Evolutionary conservation across 768 basidiomycete species (phyloP).

Genomic region (Tulasnella sp.): DNA sequence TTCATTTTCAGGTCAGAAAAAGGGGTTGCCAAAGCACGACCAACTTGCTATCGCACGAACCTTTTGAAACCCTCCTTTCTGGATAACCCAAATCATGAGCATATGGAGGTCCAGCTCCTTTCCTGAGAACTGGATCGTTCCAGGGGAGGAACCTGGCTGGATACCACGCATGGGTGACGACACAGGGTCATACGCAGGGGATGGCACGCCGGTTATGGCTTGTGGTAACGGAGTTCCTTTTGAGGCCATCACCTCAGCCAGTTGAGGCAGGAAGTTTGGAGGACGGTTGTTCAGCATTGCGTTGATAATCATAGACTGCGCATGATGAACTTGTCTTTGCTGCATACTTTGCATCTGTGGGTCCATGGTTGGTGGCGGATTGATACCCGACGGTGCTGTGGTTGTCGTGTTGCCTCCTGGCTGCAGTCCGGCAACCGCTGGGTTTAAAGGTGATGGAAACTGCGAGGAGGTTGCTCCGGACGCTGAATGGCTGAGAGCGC

Average conservation of each 20-base stretch:
- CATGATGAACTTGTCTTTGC: constrained; percentile 38
- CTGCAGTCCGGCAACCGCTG: constrained; percentile 36
- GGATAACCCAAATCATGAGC: constrained; percentile 60
- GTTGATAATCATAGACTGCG: constrained; percentile 44
- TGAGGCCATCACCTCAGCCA: constrained; percentile 57
- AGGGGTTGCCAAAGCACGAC: neutral
- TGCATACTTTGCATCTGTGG: constrained; percentile 30
- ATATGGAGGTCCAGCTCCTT: constrained; percentile 75
- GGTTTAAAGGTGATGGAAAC: constrained; percentile 40
- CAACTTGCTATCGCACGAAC: constrained; percentile 43
- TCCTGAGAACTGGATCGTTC: constrained; percentile 64
- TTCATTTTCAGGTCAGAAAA: neutral
- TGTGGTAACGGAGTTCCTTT: constrained; percentile 69
- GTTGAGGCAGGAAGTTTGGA: constrained; percentile 57
- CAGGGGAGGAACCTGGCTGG: constrained; percentile 59
- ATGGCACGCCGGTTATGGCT: constrained; percentile 59
- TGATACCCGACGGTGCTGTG: constrained; percentile 15
- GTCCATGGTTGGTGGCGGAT: constrained; percentile 21
- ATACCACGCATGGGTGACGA: constrained; percentile 63
- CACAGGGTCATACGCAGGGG: constrained; percentile 57
- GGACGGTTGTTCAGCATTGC: constrained; percentile 37
- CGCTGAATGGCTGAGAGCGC: constrained; percentile 53
- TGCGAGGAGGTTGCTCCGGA: constrained; percentile 55
- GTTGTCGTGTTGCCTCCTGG: constrained; percentile 34
- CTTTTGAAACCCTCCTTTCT: constrained; percentile 57